Conservation (phyloP, 2,329 filamentous ascomycete species). For the Phoma sp. region DNA sequence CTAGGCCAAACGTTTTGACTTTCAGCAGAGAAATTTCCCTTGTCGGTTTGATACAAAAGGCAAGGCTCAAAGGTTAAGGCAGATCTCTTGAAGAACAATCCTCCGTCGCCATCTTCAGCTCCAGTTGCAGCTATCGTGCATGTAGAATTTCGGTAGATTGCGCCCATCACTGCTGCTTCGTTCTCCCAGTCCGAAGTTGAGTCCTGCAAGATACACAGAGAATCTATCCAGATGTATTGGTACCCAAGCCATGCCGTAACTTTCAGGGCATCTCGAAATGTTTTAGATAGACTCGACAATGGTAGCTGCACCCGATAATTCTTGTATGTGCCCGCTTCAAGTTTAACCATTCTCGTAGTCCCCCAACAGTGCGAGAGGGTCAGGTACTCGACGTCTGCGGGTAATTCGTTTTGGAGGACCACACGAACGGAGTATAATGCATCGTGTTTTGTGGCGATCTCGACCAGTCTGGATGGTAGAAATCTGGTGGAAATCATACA, state of each 20-base stretch:
- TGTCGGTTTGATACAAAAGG: neutral
- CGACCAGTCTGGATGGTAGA: neutral
- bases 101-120: neutral
- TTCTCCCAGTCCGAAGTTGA: conserved; percentile 10
- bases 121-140: conserved; percentile 7
- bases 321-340: neutral
- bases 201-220: conserved; percentile 19
- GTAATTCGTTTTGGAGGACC: neutral
- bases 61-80: neutral
- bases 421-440: neutral
- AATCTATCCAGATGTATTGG: conserved; percentile 20
- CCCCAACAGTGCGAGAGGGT: conserved; percentile 12
- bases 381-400: neutral
- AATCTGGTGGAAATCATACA: neutral
- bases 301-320: neutral
- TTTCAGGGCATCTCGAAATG: conserved; percentile 3
- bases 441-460: neutral
- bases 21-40: neutral
- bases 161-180: conserved; percentile 13
- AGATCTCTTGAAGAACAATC: conserved; percentile 3
- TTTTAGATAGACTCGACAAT: neutral
- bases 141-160: conserved; percentile 12
- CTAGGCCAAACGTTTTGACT: neutral
- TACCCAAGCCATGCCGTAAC: conserved; percentile 1
- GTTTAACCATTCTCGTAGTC: neutral